Evolutionary conservation across 352 stramenopile genomes (phyloP), one percentile per base, ranked within the genome.

Genomic region (Phytophthora vignae): DNA sequence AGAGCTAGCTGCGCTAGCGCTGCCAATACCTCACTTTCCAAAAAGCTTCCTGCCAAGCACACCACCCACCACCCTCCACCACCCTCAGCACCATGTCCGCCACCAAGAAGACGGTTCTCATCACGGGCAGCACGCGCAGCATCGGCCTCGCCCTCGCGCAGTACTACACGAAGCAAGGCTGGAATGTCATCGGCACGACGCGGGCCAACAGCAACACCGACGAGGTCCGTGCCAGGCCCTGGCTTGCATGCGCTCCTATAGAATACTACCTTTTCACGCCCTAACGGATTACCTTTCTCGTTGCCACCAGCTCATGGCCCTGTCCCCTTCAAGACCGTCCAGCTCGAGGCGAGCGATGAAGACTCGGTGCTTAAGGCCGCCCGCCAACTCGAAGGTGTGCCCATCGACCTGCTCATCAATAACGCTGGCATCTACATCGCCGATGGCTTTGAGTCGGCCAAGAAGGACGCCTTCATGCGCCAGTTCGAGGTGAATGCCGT

Each of bases 401-500:
- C 76, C 10, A 79, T 91, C 69, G 81, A 91, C 29, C 46, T 90
- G 44, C 71, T 90, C 15, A 73, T 90, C 60, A 88, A 92, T 68
- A 91, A 90, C 48, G 84, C 82, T 12, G 81, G 79, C 22, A 79
- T 85, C 3, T 64, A 77, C 44, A 49, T 71, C 10, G 33, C 21
- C 14, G 61, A 69, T 49, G 70, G 56, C 7, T 46, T 90, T 4
- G 60, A 65, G 44, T 72, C 67, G 8, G 64, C 64, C 9, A 79
- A 77, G 17, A 86, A 85, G 65, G 69, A 81, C n/a, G 59, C 77
- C 5, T 38, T 89, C 21, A 73, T 89, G 72, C 54, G 65, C 11
- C 75, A 88, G 63, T 87, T 90, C 55, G 78, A 90, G 50, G 74
- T 89, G 57, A 92, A 92, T 60, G 53, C 71, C 0, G 71, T 91